Evolutionary conservation across 352 stramenopile species (phyloP), one percentile per base, ranked within the genome.

Genomic region (Globisporangium uncinulatum): DNA sequence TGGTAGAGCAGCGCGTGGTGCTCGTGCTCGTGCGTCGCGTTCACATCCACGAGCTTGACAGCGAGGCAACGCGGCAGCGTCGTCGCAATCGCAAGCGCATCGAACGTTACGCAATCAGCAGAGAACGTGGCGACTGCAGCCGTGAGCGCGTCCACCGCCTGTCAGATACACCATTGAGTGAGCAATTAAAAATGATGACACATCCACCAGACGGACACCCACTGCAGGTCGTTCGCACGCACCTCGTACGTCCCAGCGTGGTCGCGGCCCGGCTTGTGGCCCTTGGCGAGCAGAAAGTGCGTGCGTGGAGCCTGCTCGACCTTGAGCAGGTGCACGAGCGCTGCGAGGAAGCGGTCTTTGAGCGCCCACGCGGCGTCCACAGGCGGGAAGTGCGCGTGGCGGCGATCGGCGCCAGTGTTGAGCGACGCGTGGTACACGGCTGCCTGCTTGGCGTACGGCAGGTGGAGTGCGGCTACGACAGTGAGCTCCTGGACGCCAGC

Each of bases 241-340:
- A 63, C 65, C 42, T 89, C 79, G 17, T 82, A 74, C 2, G 71
- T 85, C 5, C 65, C 77, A 0, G 63, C 56, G 56, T 76, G 55
- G 31, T 86, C 63, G 43, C 72, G 75, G 24, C 79, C 75, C 4
- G 79, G 79, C 14, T 75, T 74, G 70, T 89, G 86, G 41, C 76
- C 79, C 50, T 89, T 89, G 32, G 67, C 65, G 15, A 87, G 58
- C 53, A 89, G 50, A 49, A 87, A 50, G 42, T 85, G 71, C n/a
- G 69, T 77, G 46, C 53, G 44, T 41, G 72, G 70, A 50, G 69
- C 66, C 41, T 79, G 69, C 56, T 87, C 76, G 32, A 84, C 65
- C 50, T 74, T 70, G 37, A 84, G 60, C 21, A 83, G 63, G 37
- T 86, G 76, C 57, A 89, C 59, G 19, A 89, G 54, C 0, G 60